These are phyloP conservation scores for Microbotryum lychnidis-dioicae DNA, from an alignment of 1,284 basidiomycete species.

Conservation along the genomic window DNA sequence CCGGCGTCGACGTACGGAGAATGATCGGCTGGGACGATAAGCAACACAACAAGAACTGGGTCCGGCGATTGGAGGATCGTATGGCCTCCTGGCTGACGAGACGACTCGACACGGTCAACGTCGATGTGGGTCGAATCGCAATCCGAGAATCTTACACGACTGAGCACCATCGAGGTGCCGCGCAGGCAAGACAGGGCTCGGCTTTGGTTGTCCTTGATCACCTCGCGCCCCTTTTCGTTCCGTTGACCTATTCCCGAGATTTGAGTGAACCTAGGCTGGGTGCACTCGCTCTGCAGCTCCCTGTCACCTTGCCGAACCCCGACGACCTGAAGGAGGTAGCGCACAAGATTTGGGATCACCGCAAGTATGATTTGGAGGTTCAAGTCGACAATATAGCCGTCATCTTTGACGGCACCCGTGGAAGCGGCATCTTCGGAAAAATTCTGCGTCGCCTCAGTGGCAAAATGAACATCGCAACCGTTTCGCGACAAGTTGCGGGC, in stretches of 20 bases:
- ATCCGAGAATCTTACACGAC: constrained; percentile 4
- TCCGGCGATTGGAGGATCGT: constrained; percentile 12
- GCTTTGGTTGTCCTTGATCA: constrained; percentile 17
- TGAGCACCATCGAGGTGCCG: background rate
- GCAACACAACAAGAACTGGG: constrained; percentile 11
- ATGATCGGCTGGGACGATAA: constrained; percentile 30
- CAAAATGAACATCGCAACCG: too few species aligned
- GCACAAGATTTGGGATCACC: constrained; percentile 11
- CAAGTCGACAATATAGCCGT: constrained; percentile 6
- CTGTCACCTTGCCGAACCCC: constrained; percentile 25
- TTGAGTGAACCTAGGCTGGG: constrained; percentile 14
- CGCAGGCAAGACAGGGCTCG: background rate
- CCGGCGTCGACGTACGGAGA: constrained; percentile 28
- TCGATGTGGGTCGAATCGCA: constrained; percentile 17
- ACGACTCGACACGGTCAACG: constrained; percentile 10
- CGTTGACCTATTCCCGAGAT: constrained; percentile 17
- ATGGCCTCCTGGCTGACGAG: constrained; percentile 26
- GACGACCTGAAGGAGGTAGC: constrained; percentile 16
- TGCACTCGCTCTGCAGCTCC: constrained; percentile 20
- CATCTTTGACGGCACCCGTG: constrained; percentile 1
- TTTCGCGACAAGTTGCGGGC: too few species aligned
- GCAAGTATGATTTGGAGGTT: constrained; percentile 15
- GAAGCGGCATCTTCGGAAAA: constrained; percentile 2
- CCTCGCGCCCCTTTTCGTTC: constrained; percentile 18
- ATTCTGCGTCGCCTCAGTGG: background rate